Base-by-base conservation (phyloP, 2,329 filamentous ascomycete genomes). In the Pseudogymnoascus sp. region DNA sequence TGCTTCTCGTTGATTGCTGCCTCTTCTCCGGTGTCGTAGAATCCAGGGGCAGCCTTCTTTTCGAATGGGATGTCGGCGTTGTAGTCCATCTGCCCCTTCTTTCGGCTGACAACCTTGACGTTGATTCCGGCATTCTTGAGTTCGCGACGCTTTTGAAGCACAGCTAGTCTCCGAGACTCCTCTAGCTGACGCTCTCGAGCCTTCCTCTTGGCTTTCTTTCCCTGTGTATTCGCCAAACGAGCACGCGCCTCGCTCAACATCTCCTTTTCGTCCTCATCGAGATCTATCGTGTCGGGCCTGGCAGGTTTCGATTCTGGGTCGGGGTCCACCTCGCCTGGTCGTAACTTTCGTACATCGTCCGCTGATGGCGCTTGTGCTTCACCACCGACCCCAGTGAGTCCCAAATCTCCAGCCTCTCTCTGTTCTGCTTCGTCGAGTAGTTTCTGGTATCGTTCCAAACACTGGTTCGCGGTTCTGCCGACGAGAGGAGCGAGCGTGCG, bases 61-160 rank as follows among this genome's bases (percentile, higher is more conserved):
- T 99, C 95, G 69, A 99, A 98, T 0, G 95, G 95, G 68, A 99
- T 96, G 71, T 99, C 95, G 71, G 95, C 95, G 77, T 99, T 99
- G 80, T 99, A 99, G 77, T 99, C 95, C 92, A 99, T 99, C 79
- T 98, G 89, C 0, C 95, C 95, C 80, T 92, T 88, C 80, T 98
- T 98, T 66, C 90, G 86, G 13, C 90, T 95, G 2, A 87, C 87
- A 64, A 98, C 88, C 78, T 98, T 99, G 79, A 98, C 92, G 76
- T 99, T 99, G 78, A 99, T 98, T 60, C 95, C 95, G 1, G 95
- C 92, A 74, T 93, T 96, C 79, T 99, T 99, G 69, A 99, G 85
- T 78, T 99, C 95, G 70, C 95, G 86, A 41, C 95, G 87, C 80
- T 99, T 99, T 79, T 98, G 95, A 67, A 99, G 79, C 39, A 93